A percentile compares a stretch with the other conserved stretches of the same genome.
phyloP scores from a whole-genome alignment of 306 rosid species.

The Hylodesmum podocarpum region DNA sequence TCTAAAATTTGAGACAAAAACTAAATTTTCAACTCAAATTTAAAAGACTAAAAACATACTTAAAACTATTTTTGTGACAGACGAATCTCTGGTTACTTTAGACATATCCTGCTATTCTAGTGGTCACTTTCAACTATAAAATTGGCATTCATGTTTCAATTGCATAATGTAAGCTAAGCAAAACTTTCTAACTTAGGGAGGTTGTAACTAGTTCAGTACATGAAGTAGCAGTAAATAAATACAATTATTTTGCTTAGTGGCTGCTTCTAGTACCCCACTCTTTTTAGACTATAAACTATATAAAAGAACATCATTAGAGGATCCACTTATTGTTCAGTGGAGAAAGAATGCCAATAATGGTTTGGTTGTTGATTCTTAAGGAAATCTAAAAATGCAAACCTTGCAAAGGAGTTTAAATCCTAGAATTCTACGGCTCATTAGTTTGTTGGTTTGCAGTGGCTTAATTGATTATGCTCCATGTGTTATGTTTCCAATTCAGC shows the following conservation, averaged over 20 bases:
- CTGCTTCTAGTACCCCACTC: conserved; percentile 31
- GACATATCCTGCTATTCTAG: neutral
- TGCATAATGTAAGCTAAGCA: conserved; percentile 13
- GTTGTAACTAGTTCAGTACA: conserved; percentile 41
- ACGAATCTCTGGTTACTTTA: neutral
- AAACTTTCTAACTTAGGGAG: conserved; percentile 40
- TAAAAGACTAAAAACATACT: too few species aligned
- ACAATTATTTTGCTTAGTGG: conserved; percentile 42
- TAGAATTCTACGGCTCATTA: neutral
- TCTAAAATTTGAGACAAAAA: too few species aligned
- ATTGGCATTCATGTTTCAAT: conserved; percentile 27
- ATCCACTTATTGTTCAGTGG: conserved; percentile 38
- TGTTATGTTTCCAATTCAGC: conserved; percentile 1
- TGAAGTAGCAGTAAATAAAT: conserved; percentile 21
- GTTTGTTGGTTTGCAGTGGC: neutral
- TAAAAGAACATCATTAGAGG: conserved; percentile 29
- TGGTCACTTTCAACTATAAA: conserved; percentile 26
- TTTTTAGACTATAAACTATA: conserved; percentile 2
- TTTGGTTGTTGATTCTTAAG: conserved; percentile 19
- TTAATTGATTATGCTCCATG: conserved; percentile 6
- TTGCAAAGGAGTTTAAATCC: conserved; percentile 11
- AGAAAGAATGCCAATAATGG: conserved; percentile 31
- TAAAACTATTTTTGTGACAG: conserved; percentile 23
- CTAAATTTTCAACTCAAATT: too few species aligned
- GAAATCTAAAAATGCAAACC: conserved; percentile 13